Evolutionary conservation across 805 yeast genomes (phyloP), one percentile per base, ranked within the genome.

Genomic region (Candida easanensis): DNA sequence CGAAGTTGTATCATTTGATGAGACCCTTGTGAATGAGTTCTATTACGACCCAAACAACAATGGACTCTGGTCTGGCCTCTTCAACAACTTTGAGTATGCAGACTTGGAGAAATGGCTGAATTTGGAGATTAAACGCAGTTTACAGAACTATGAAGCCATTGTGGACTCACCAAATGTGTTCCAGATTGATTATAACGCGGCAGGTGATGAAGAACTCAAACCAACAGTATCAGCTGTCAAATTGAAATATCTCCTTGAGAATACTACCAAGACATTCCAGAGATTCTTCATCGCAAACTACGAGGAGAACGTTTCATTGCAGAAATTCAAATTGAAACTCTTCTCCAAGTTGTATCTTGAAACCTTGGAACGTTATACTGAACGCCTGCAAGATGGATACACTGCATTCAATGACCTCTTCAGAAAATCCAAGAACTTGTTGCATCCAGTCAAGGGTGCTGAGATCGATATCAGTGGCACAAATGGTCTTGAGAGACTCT

Each of bases 51-150:
- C 59, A 6, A 41, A 38, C 11, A 43, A 54, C 26, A 51, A 56
- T 40, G 54, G 68, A 52, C 14, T 50, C 41, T 49, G 71, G 71
- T 33, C 57, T 50, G 47, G 65, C 39, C 4, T 53, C 54, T 36
- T 59, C 57, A 17, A 53, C 56, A 11, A 40, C 44, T 54, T 56
- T 33, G 37, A 40, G 13, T 54, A 50, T 31, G 23, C 38, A 1
- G 60, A 60, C n/a, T 65, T 71, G 38, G 70, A 69, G 30, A 60
- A 61, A 15, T 74, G 83, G 82, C 60, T 79, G 1, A 60, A 61
- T 7, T 66, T 74, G 50, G 84, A 80, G 52, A 56, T 65, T 6
- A 65, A 67, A 21, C 57, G 72, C 25, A 75, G 80, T 4, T 54
- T 57, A 13, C 65, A 64, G 32, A 70, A 79, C 48, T 75, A 71